A percentile compares a stretch with the other conserved stretches of the same genome.
phyloP scores from a whole-genome alignment of 1,139 yeast genomes.

The Suhomyces chickasaworum region DNA sequence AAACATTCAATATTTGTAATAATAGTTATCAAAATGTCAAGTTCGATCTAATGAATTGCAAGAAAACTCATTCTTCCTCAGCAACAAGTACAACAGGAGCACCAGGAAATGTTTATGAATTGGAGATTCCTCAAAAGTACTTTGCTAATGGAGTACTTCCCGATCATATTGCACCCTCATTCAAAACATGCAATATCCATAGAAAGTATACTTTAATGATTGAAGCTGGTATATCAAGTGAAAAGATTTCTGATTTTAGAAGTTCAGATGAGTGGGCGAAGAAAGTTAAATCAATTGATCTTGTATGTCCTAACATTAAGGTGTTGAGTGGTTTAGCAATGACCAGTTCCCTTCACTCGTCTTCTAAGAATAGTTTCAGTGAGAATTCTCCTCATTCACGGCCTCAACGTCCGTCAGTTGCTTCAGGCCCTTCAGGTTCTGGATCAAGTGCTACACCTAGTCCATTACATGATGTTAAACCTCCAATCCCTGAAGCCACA shows the following conservation, averaged over 20 bases:
- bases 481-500: neutral
- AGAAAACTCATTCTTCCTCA: slow-evolving; percentile 29
- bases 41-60: slow-evolving; percentile 44
- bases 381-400: neutral
- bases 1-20: slow-evolving; percentile 32
- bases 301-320: slow-evolving; percentile 39
- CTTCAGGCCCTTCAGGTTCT: neutral
- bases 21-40: slow-evolving; percentile 38
- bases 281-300: slow-evolving; percentile 33
- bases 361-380: slow-evolving; percentile 12
- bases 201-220: slow-evolving; percentile 50
- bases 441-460: neutral
- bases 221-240: slow-evolving; percentile 47
- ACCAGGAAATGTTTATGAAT: slow-evolving; percentile 35
- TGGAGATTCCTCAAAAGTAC: slow-evolving; percentile 47
- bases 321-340: slow-evolving; percentile 46
- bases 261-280: slow-evolving; percentile 21
- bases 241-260: slow-evolving; percentile 26
- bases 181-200: slow-evolving; percentile 58
- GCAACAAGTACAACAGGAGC: slow-evolving; percentile 23
- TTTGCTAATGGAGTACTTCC: slow-evolving; percentile 50
- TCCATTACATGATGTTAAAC: neutral
- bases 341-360: slow-evolving; percentile 18
- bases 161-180: slow-evolving; percentile 53
- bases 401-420: slow-evolving; percentile 6